These are phyloP conservation scores for Penicillium sp. DNA, from an alignment of 2,329 filamentous ascomycete genomes.

Conservation along the genomic window DNA sequence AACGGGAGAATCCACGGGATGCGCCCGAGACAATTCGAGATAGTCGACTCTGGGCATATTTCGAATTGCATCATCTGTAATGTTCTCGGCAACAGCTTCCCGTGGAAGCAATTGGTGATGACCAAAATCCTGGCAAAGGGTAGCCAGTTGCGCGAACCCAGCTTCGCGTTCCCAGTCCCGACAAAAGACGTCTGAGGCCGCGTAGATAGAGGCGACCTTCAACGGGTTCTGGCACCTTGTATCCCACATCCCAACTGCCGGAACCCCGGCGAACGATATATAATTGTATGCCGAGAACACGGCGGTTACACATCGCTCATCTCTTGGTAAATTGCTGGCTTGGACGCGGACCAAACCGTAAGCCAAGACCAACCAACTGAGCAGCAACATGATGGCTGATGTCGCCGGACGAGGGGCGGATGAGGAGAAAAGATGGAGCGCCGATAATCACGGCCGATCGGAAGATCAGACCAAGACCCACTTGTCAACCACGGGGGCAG, in stretches of 20 bases:
- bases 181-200: slow-evolving; percentile 32
- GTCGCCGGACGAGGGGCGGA: slow-evolving; percentile 1
- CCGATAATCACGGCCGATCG: slow-evolving; percentile 13
- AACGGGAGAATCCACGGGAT: slow-evolving; percentile 23
- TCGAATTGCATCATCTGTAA: slow-evolving; percentile 32
- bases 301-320: slow-evolving; percentile 32
- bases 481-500: neutral
- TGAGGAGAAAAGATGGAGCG: slow-evolving; percentile 11
- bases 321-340: slow-evolving; percentile 10
- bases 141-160: slow-evolving; percentile 21
- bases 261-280: slow-evolving; percentile 26
- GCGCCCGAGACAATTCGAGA: slow-evolving; percentile 21
- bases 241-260: slow-evolving; percentile 18
- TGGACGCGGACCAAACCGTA: slow-evolving; percentile 5
- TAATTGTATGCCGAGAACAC: slow-evolving; percentile 31
- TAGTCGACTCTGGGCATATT: slow-evolving; percentile 32
- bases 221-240: slow-evolving; percentile 31
- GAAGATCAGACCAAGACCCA: slow-evolving; percentile 5
- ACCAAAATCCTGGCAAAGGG: slow-evolving; percentile 22
- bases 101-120: slow-evolving; percentile 24
- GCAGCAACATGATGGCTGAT: slow-evolving; percentile 17
- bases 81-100: slow-evolving; percentile 26
- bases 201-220: slow-evolving; percentile 34
- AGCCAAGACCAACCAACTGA: slow-evolving; percentile 16
- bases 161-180: slow-evolving; percentile 18